Conservation (phyloP, 345 rosid species). For the Populus pruinosa region DNA sequence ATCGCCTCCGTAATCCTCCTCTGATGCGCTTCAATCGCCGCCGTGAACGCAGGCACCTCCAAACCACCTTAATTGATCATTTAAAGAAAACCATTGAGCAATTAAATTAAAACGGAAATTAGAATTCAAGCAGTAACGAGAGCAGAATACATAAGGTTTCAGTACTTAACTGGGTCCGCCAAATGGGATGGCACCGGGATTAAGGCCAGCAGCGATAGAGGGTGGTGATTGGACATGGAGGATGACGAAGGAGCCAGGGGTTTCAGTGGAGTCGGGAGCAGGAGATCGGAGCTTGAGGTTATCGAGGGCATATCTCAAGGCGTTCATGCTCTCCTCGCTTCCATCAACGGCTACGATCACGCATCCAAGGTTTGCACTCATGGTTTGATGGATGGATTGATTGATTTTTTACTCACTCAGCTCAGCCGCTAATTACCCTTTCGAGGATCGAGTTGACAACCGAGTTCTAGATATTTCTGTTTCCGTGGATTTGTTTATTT, state of each 20-base stretch:
- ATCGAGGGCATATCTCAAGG: slow-evolving; percentile 73
- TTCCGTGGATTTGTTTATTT: no score
- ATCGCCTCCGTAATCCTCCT: slow-evolving; percentile 61
- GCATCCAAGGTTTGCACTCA: slow-evolving; percentile 52
- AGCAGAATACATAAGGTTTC: not conserved
- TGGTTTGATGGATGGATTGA: slow-evolving; percentile 6
- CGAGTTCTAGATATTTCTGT: not conserved
- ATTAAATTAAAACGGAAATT: slow-evolving; percentile 1
- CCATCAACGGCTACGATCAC: slow-evolving; percentile 84
- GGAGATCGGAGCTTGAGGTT: slow-evolving; percentile 70
- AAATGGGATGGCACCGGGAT: slow-evolving; percentile 83
- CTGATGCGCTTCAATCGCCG: slow-evolving; percentile 89
- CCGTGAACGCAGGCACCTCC: slow-evolving; percentile 84
- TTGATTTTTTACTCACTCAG: no score
- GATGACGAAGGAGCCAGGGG: slow-evolving; percentile 48
- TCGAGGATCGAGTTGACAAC: not conserved
- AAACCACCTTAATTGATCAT: slow-evolving; percentile 42
- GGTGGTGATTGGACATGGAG: slow-evolving; percentile 87
- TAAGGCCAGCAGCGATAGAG: slow-evolving; percentile 62
- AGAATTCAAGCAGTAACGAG: not conserved
- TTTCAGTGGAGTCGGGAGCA: slow-evolving; percentile 36
- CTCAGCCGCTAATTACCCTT: not conserved
- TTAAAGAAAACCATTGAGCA: not conserved
- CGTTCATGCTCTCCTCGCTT: slow-evolving; percentile 87
- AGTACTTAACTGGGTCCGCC: slow-evolving; percentile 77